phyloP scores from a whole-genome alignment of 2,329 filamentous ascomycete species.

The Colletotrichum sublineola region DNA sequence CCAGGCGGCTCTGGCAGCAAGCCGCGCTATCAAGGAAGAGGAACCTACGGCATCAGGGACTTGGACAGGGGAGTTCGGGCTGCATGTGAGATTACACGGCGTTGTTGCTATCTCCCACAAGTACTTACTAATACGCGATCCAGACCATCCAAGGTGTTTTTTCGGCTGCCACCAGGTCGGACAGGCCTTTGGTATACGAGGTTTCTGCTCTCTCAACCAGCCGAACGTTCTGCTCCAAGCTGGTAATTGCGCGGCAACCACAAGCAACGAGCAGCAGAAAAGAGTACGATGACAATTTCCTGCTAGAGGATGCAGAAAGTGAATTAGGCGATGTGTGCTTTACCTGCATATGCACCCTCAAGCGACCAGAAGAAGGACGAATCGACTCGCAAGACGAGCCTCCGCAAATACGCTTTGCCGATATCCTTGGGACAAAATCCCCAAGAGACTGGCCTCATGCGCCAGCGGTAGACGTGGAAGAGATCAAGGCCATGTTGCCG shows the following conservation, averaged over 20 bases:
- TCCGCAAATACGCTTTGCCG: conserved; percentile 58
- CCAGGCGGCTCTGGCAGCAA: conserved; percentile 52
- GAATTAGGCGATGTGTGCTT: conserved; percentile 61
- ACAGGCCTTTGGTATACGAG: conserved; percentile 67
- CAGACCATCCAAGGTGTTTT: conserved; percentile 71
- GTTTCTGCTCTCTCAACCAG: conserved; percentile 60
- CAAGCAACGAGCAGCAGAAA: conserved; percentile 22
- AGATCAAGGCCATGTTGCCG: conserved; percentile 53
- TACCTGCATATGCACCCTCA: conserved; percentile 66
- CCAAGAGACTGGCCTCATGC: conserved; percentile 60
- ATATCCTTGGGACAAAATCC: conserved; percentile 54
- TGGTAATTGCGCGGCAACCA: conserved; percentile 59
- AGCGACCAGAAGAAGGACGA: conserved; percentile 54
- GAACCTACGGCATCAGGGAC: conserved; percentile 22
- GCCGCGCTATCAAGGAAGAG: conserved; percentile 49
- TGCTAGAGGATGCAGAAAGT: conserved; percentile 53
- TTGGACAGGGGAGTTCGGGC: conserved; percentile 47
- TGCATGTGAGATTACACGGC: conserved; percentile 53
- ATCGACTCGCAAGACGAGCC: conserved; percentile 56
- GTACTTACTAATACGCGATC: conserved; percentile 7
- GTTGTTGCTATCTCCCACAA: background rate
- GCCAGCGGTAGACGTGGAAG: conserved; percentile 62
- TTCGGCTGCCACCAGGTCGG: conserved; percentile 59
- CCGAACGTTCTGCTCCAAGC: conserved; percentile 62
- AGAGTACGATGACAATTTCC: conserved; percentile 29